Conservation (phyloP, 2,329 filamentous ascomycete genomes). For the Aspergillus fumigatus region DNA sequence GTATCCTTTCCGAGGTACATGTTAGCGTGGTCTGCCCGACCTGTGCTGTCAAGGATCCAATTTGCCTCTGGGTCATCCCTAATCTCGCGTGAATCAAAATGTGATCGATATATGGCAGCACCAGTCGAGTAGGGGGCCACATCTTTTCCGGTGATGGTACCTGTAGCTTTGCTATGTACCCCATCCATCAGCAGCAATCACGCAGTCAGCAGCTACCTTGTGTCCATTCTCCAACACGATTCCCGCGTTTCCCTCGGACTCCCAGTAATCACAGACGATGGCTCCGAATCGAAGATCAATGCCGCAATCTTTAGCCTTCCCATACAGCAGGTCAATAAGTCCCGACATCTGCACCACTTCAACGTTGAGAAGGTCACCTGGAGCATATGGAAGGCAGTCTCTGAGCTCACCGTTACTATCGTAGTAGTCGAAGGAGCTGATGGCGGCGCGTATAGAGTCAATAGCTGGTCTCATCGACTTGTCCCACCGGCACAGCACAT, state of each 20-base stretch:
- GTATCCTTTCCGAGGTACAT: neutral
- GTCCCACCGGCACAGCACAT: neutral
- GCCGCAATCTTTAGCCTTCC: neutral
- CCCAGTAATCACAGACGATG: conserved; percentile 3
- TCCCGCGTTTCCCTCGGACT: conserved; percentile 1
- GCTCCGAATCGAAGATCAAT: conserved; percentile 3
- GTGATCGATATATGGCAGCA: neutral
- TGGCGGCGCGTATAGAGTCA: neutral
- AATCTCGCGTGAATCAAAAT: neutral
- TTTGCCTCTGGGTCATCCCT: neutral
- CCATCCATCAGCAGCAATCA: conserved; percentile 8
- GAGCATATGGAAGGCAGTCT: neutral
- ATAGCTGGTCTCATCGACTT: neutral
- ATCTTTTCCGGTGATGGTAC: conserved; percentile 31
- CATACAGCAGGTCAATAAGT: neutral
- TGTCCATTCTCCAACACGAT: neutral
- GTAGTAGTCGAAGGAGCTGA: neutral
- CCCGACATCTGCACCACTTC: neutral
- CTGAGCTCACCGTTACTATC: neutral
- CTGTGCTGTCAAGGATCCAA: neutral
- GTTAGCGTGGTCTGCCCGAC: neutral
- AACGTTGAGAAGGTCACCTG: neutral
- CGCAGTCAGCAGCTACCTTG: conserved; percentile 2
- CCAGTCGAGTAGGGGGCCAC: neutral
- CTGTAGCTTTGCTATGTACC: conserved; percentile 5